Base-by-base conservation (phyloP, 768 basidiomycete genomes). In the Boletus pseudo-olivaceus region DNA sequence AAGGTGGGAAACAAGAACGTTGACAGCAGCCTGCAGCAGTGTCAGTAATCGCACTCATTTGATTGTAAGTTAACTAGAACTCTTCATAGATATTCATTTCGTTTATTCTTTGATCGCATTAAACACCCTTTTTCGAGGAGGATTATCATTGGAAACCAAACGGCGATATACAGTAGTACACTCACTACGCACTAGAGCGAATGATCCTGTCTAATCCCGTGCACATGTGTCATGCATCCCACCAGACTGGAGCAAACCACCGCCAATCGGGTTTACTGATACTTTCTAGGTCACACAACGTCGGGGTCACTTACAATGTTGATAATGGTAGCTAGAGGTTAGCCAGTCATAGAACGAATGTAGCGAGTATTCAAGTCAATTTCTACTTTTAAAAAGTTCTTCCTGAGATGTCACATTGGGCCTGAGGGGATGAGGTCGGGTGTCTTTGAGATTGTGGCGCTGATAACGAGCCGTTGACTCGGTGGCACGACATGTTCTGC, bases 401-500 rank as follows among this genome's bases (percentile, higher is more conserved):
- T 34, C 33, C 2, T 11, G 12, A 2, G 29, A 30, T 40, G 37
- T 50, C 51, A 49, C 17, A 26, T 54, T 6, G 45, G 27, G 11
- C 7, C 43, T 9, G 49, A n/a, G 9, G 45, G 29, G 8, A 26
- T 45, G 23, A 33, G 9, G 3, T 55, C 52, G 15, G 46, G 48
- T 23, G 46, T 51, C 35, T 47, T 58, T 42, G 60, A 49, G 27
- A 43, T 32, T n/a, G 58, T 44, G 23, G 56, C 15, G 41, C 62
- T 60, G 47, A 70, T 72, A 20, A 71, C 44, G 42, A 82, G 68
- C 45, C 69, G 70, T 58, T 78, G 76, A 14, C 76, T 70, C 20
- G 77, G 76, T 41, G 84, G 77, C 27, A 82, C 69, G 35, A 72
- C 63, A 56, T 74, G 72, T 34, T 77, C 75, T 27, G 68, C 59